A percentile compares a stretch with the other conserved stretches of the same genome.
These are phyloP conservation scores for Hypocrella siamensis DNA, from an alignment of 2,329 filamentous ascomycete genomes.

Conservation along the genomic window DNA sequence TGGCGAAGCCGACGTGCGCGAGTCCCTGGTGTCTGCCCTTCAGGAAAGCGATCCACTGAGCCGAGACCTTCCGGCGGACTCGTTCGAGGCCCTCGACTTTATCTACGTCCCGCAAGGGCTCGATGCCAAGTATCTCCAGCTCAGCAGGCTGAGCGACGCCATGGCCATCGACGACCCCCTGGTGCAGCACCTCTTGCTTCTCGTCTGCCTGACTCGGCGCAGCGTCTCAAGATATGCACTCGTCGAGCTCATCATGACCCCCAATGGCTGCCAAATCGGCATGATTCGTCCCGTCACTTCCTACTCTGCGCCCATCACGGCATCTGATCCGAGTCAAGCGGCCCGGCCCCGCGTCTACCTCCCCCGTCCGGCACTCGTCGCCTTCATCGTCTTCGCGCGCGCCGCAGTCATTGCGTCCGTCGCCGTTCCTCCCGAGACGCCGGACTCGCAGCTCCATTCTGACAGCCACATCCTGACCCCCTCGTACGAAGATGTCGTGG, in stretches of 20 bases:
- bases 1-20: slow-evolving; percentile 54
- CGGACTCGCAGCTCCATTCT: slow-evolving; percentile 59
- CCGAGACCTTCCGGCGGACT: slow-evolving; percentile 33
- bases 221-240: slow-evolving; percentile 51
- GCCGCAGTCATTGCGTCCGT: slow-evolving; percentile 68
- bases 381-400: slow-evolving; percentile 66
- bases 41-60: slow-evolving; percentile 34
- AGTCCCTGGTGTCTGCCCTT: slow-evolving; percentile 46
- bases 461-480: slow-evolving; percentile 47
- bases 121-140: slow-evolving; percentile 31
- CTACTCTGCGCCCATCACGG: slow-evolving; percentile 38
- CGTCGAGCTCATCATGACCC: slow-evolving; percentile 51
- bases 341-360: slow-evolving; percentile 54
- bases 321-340: slow-evolving; percentile 17
- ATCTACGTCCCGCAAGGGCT: slow-evolving; percentile 45
- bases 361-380: slow-evolving; percentile 63
- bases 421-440: slow-evolving; percentile 48
- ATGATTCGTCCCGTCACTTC: slow-evolving; percentile 54
- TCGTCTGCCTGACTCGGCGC: slow-evolving; percentile 40
- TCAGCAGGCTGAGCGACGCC: slow-evolving; percentile 34
- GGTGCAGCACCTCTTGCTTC: slow-evolving; percentile 42
- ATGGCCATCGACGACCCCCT: slow-evolving; percentile 33
- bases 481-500: slow-evolving; percentile 74
- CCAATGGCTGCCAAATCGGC: slow-evolving; percentile 37
- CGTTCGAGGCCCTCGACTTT: slow-evolving; percentile 68